Conservation (phyloP, 257 asterid species). For the Knoxia roxburghii region DNA sequence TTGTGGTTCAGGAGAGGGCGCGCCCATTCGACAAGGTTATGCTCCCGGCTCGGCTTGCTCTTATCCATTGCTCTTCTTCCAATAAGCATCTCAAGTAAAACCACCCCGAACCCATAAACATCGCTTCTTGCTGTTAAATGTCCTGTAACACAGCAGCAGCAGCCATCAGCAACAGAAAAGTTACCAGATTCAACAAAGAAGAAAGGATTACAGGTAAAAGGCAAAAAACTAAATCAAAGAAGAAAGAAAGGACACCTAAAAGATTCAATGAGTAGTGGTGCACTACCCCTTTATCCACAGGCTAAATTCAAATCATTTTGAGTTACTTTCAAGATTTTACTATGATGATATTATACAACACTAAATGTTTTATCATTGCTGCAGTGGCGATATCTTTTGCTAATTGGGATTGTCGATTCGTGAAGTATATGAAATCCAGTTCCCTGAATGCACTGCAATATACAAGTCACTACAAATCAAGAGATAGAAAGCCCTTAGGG, state of each 20-base stretch:
- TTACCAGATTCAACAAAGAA: background rate
- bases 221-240: background rate
- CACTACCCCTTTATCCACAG: background rate
- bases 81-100: constrained; percentile 80
- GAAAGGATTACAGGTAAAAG: background rate
- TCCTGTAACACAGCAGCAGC: constrained; percentile 36
- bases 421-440: background rate
- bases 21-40: constrained; percentile 91
- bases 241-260: background rate
- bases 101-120: constrained; percentile 90
- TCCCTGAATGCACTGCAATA: background rate
- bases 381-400: background rate
- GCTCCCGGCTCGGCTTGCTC: constrained; percentile 87
- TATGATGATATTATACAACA: too few species aligned
- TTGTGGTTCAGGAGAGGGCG: constrained; percentile 73
- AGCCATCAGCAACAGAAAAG: background rate
- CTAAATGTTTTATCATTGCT: background rate
- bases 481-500: background rate
- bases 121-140: constrained; percentile 86
- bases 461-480: background rate
- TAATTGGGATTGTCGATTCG: too few species aligned
- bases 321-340: too few species aligned
- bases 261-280: background rate
- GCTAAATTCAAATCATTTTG: too few species aligned
- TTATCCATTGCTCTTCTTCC: constrained; percentile 92